Conservation (phyloP, 2,329 filamentous ascomycete genomes). For the Hymenoscyphus infarciens region DNA sequence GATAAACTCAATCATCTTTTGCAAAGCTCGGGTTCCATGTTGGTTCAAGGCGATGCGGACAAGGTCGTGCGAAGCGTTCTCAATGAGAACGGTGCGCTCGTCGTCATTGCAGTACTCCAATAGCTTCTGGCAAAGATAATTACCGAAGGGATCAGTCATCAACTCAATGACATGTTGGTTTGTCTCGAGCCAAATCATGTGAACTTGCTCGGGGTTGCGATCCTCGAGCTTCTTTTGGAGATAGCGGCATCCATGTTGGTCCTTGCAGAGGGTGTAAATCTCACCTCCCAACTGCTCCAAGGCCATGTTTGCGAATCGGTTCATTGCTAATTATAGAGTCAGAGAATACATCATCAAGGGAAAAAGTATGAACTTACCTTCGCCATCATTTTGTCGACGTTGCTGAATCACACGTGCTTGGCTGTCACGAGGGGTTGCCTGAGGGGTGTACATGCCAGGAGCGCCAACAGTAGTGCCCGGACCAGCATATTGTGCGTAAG, state of each 20-base stretch:
- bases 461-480: not conserved
- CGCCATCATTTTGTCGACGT: slow-evolving; percentile 70
- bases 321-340: slow-evolving; percentile 51
- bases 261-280: slow-evolving; percentile 90
- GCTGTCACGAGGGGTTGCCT: slow-evolving; percentile 58
- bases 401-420: slow-evolving; percentile 73
- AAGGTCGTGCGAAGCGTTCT: slow-evolving; percentile 83
- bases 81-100: slow-evolving; percentile 87
- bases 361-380: slow-evolving; percentile 48
- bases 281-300: slow-evolving; percentile 77
- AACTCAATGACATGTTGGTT: slow-evolving; percentile 92
- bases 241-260: slow-evolving; percentile 96
- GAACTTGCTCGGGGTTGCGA: slow-evolving; percentile 74
- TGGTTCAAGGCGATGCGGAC: slow-evolving; percentile 94
- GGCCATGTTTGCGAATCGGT: slow-evolving; percentile 78
- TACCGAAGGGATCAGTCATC: slow-evolving; percentile 98
- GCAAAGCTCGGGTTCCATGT: slow-evolving; percentile 90
- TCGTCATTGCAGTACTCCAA: slow-evolving; percentile 94
- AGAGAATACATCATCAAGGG: slow-evolving; percentile 12
- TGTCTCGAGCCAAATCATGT: slow-evolving; percentile 93
- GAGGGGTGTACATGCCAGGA: slow-evolving; percentile 25
- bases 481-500: slow-evolving; percentile 42
- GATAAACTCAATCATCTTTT: slow-evolving; percentile 99
- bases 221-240: slow-evolving; percentile 97
- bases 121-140: slow-evolving; percentile 98